Evolutionary conservation across 139 green algal species (phyloP).

Genomic region (Tetradesmus obliquus): DNA sequence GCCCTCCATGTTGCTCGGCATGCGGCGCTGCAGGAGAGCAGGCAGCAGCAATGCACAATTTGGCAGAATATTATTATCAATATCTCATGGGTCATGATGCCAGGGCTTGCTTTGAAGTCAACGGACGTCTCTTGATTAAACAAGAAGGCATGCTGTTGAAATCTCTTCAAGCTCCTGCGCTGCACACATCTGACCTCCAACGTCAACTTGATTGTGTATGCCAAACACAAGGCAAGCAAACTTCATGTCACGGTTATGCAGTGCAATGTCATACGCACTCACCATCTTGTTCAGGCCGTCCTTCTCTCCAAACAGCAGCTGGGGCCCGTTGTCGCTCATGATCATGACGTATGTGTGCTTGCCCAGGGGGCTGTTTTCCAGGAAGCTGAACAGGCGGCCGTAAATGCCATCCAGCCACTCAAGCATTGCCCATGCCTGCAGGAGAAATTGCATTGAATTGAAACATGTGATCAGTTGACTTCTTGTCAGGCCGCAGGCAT

Average conservation of each 20-base stretch:
- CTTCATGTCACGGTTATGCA: background rate
- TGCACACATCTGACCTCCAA: no score
- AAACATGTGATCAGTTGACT: no score
- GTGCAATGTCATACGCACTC: background rate
- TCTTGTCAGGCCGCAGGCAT: no score
- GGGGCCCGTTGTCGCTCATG: background rate
- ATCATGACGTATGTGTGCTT: background rate
- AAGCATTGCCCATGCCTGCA: background rate
- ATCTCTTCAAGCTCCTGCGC: no score
- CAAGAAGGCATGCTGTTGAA: no score
- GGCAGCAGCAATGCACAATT: background rate
- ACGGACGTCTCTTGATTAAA: no score
- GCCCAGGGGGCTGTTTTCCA: background rate
- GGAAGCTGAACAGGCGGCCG: background rate
- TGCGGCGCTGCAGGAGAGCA: conserved; percentile 18
- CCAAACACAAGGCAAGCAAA: no score
- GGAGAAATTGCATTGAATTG: no score
- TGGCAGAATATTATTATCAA: no score
- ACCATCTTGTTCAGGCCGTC: background rate
- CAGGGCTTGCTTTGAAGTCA: no score
- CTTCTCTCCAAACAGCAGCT: background rate
- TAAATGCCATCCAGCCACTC: background rate
- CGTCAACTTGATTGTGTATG: no score
- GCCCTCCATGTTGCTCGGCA: conserved; percentile 28
- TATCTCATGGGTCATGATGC: no score